phyloP scores from a whole-genome alignment of 306 rosid genomes.

The Acmispon strigosus region DNA sequence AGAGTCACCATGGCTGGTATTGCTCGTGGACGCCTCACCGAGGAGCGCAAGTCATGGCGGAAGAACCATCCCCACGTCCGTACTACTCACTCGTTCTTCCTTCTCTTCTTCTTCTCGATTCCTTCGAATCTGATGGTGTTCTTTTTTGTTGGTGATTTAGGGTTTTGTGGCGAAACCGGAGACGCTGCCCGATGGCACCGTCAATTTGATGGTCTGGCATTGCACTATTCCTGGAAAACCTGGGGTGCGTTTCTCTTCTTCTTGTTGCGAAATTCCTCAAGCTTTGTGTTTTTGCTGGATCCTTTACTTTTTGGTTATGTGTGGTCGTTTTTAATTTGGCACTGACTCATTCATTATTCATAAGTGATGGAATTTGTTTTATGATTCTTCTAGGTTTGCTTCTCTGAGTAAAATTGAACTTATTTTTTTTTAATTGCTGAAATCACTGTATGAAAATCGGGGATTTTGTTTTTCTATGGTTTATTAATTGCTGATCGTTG shows the following conservation, averaged over 20 bases:
- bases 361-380: neutral
- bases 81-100: neutral
- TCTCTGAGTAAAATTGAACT: neutral
- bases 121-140: neutral
- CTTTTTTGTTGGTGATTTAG: conserved; percentile 27
- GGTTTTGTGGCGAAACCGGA: conserved; percentile 96
- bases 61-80: conserved; percentile 94
- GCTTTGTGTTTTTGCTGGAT: neutral
- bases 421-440: neutral
- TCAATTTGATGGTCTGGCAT: conserved; percentile 96
- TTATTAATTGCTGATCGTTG: neutral
- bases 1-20: conserved; percentile 44
- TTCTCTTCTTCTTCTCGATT: neutral
- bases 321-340: neutral
- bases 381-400: neutral
- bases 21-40: conserved; percentile 91
- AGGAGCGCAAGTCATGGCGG: conserved; percentile 93
- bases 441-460: neutral
- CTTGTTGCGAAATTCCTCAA: too few species aligned
- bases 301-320: neutral
- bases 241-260: conserved; percentile 41
- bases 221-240: conserved; percentile 91
- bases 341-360: neutral
- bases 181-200: conserved; percentile 67
- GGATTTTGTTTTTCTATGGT: neutral